phyloP scores from a whole-genome alignment of 495 filamentous ascomycete genomes.

The Penicillium tannophilum region DNA sequence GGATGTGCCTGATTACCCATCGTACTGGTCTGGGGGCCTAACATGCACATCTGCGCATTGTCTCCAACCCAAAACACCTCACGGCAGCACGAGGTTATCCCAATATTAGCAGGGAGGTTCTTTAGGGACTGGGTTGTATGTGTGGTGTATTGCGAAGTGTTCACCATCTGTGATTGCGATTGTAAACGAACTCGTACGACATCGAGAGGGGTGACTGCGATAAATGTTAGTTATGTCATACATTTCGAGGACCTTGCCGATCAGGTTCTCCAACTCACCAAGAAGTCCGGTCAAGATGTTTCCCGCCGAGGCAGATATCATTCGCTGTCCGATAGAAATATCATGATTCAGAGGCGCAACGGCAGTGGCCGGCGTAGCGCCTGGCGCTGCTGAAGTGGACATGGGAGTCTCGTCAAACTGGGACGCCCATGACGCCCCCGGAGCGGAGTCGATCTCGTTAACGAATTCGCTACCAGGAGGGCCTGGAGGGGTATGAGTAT shows the following conservation, averaged over 20 bases:
- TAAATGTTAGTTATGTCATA: slow-evolving; percentile 12
- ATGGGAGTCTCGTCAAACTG: slow-evolving; percentile 37
- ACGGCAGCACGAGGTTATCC: slow-evolving; percentile 92
- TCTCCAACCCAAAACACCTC: slow-evolving; percentile 97
- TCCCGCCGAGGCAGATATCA: slow-evolving; percentile 89
- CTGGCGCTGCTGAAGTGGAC: slow-evolving; percentile 38
- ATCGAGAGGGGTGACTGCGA: slow-evolving; percentile 87
- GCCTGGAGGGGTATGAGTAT: slow-evolving; percentile 15
- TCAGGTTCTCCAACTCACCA: slow-evolving; percentile 54
- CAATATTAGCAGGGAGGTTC: slow-evolving; percentile 72
- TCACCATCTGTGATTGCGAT: slow-evolving; percentile 64
- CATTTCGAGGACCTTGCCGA: slow-evolving; percentile 5
- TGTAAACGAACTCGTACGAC: slow-evolving; percentile 95
- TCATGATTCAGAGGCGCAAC: slow-evolving; percentile 38
- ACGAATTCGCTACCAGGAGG: slow-evolving; percentile 12
- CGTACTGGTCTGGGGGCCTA: slow-evolving; percentile 46
- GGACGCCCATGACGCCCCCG: slow-evolving; percentile 40
- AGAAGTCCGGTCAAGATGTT: slow-evolving; percentile 87
- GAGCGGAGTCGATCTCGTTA: slow-evolving; percentile 21
- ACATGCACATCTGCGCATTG: slow-evolving; percentile 78
- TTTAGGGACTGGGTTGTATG: slow-evolving; percentile 60
- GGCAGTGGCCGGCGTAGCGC: slow-evolving; percentile 20
- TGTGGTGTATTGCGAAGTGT: slow-evolving; percentile 43
- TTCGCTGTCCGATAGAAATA: slow-evolving; percentile 81
- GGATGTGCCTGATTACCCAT: slow-evolving; percentile 34